These are phyloP conservation scores for Trichophyton equinum DNA, from an alignment of 2,329 filamentous ascomycete species.

Conservation along the genomic window DNA sequence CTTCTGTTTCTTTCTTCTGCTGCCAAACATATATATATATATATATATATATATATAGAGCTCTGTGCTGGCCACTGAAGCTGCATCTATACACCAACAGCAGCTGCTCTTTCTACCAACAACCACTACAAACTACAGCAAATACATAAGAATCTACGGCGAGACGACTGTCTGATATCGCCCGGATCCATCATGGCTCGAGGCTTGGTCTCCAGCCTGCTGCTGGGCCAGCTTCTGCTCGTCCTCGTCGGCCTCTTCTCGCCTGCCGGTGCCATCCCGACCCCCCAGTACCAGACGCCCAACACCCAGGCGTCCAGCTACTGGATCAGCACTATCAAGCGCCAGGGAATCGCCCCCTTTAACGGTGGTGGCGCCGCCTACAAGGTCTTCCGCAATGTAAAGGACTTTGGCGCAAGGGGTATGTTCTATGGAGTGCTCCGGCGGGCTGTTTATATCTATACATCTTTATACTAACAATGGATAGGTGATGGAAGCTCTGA, in stretches of 20 bases:
- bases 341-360: constrained; percentile 57
- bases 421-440: constrained; percentile 27
- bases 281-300: constrained; percentile 5
- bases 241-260: constrained; percentile 20
- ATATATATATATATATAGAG: neutral
- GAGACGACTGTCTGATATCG: neutral
- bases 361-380: constrained; percentile 41
- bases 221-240: constrained; percentile 22
- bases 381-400: constrained; percentile 65
- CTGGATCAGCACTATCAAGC: constrained; percentile 60
- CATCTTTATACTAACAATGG: constrained; percentile 10
- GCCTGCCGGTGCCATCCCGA: constrained; percentile 21
- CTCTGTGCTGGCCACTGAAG: constrained; percentile 1
- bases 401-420: constrained; percentile 61
- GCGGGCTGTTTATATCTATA: neutral
- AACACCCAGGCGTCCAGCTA: constrained; percentile 31
- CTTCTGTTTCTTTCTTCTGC: neutral
- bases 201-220: neutral
- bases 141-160: neutral
- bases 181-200: constrained; percentile 6
- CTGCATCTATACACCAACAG: neutral
- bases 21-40: neutral
- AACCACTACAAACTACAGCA: neutral
- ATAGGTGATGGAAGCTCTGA: constrained; percentile 57
- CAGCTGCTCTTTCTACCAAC: neutral